Conservation (phyloP, 2,329 filamentous ascomycete species). For the Pseudogymnoascus sp. region DNA sequence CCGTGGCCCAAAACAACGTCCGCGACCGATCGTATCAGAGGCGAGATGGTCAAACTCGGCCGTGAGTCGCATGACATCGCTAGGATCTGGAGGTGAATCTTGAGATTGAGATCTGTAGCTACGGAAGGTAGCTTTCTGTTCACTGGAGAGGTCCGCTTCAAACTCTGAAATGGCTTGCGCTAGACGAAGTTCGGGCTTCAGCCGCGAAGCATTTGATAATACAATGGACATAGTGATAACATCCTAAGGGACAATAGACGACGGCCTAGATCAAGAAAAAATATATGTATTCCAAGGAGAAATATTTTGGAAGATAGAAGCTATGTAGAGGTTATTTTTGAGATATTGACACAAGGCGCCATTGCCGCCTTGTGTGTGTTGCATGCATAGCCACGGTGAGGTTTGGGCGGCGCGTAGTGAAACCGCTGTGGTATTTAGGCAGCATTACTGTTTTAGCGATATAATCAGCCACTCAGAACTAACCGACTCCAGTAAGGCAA, state of each 20-base stretch:
- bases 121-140: constrained; percentile 29
- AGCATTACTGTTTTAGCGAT: background rate
- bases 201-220: constrained; percentile 9
- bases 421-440: background rate
- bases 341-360: background rate
- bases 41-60: constrained; percentile 29
- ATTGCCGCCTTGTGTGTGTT: background rate
- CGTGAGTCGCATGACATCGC: constrained; percentile 34
- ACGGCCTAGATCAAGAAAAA: background rate
- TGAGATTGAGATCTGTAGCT: constrained; percentile 16
- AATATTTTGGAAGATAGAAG: background rate
- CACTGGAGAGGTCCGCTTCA: constrained; percentile 29
- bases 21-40: constrained; percentile 10
- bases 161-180: constrained; percentile 35
- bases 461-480: background rate
- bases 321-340: background rate
- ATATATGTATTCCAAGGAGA: background rate
- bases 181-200: constrained; percentile 33
- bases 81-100: constrained; percentile 22
- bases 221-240: constrained; percentile 8
- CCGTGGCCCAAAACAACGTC: constrained; percentile 33
- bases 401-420: background rate
- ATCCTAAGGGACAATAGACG: background rate
- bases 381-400: background rate
- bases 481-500: background rate